Evolutionary conservation across 371 early-diverging fungal genomes (phyloP).

Genomic region (Mortierella sp.): DNA sequence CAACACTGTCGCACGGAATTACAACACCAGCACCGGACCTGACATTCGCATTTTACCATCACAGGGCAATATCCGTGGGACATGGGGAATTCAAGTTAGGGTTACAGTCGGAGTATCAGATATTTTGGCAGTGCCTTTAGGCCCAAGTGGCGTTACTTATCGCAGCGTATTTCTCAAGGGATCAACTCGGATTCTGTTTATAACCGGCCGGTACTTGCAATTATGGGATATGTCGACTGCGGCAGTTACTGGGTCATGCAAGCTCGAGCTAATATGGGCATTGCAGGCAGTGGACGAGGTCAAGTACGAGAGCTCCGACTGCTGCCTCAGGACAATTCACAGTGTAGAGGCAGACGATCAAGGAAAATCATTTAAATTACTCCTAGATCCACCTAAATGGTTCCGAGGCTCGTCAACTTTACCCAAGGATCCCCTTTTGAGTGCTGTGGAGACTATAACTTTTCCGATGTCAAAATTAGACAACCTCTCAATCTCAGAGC

Average conservation of each 20-base stretch:
- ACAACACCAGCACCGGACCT: too few relatives aligned
- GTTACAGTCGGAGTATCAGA: too few relatives aligned
- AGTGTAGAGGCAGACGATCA: neutral
- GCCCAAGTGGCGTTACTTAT: too few relatives aligned
- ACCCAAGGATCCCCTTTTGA: neutral
- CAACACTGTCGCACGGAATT: too few relatives aligned
- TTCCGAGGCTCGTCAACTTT: neutral
- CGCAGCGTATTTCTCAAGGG: too few relatives aligned
- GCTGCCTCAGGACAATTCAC: too few relatives aligned
- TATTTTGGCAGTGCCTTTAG: too few relatives aligned
- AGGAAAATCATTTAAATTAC: neutral
- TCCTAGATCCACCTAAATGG: neutral
- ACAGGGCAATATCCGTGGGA: too few relatives aligned
- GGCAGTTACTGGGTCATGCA: neutral
- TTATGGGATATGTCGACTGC: neutral
- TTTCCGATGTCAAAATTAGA: neutral
- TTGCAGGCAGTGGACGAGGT: constrained; percentile 4
- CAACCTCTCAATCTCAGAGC: neutral
- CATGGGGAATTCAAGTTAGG: too few relatives aligned
- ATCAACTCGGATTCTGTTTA: constrained; percentile 4
- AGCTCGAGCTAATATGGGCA: constrained; percentile 12
- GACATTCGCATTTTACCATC: too few relatives aligned
- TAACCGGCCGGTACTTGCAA: constrained; percentile 10
- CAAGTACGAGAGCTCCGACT: too few relatives aligned
- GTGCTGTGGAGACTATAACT: neutral